Conservation (phyloP, 192 early-diverging fungal genomes). For the Rhizoclosmatium globosum region DNA sequence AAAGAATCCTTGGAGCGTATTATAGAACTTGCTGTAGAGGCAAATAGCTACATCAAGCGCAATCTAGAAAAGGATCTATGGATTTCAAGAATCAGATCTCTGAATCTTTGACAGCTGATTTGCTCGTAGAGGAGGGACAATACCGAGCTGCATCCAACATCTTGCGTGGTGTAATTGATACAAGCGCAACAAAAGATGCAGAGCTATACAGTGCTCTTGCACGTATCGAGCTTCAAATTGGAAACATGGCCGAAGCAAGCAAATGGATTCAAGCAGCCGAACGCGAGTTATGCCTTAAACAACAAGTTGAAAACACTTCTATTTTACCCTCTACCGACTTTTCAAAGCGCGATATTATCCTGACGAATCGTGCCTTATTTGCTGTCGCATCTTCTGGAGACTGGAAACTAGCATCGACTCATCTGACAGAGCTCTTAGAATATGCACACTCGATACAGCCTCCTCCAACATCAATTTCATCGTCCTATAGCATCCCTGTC, state of each 20-base stretch:
- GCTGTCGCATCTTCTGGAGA: slow-evolving; percentile 39
- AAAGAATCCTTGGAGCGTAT: slow-evolving; percentile 9
- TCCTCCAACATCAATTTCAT: neutral
- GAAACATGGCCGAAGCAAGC: slow-evolving; percentile 39
- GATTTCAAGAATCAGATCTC: neutral
- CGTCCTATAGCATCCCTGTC: neutral
- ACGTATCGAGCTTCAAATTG: slow-evolving; percentile 50
- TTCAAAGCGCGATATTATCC: slow-evolving; percentile 27
- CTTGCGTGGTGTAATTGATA: slow-evolving; percentile 12
- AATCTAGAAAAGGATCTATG: neutral
- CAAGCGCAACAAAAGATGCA: slow-evolving; percentile 3
- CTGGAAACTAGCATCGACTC: slow-evolving; percentile 20
- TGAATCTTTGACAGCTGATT: slow-evolving; percentile 43
- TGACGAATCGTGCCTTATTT: slow-evolving; percentile 44
- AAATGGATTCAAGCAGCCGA: slow-evolving; percentile 2
- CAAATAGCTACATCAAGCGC: neutral
- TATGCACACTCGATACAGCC: neutral
- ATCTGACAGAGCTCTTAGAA: slow-evolving; percentile 44
- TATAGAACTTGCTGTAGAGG: slow-evolving; percentile 2
- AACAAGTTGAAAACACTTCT: neutral
- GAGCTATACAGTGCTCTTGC: slow-evolving; percentile 42
- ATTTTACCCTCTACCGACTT: neutral
- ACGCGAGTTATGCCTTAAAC: neutral
- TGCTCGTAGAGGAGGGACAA: slow-evolving; percentile 45
- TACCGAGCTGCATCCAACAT: slow-evolving; percentile 35